Conservation (phyloP, 192 early-diverging fungal species). For the Backusella tuberculispora region DNA sequence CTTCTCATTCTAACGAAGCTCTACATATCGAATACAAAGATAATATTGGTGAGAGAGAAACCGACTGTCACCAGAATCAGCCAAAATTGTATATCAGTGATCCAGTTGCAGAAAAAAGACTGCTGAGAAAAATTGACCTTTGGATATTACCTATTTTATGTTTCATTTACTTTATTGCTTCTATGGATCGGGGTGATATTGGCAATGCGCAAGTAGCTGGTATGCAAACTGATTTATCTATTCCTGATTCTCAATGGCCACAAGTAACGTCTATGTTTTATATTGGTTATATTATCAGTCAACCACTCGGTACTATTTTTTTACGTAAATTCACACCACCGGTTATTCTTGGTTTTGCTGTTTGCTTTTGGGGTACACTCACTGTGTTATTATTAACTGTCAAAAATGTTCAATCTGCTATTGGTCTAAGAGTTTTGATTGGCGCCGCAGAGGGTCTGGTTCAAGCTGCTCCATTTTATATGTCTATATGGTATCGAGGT, state of each 20-base stretch:
- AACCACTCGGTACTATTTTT: slow-evolving; percentile 21
- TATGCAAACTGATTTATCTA: slow-evolving; percentile 23
- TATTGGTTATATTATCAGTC: slow-evolving; percentile 7
- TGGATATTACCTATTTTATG: slow-evolving; percentile 24
- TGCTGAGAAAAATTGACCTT: slow-evolving; percentile 27
- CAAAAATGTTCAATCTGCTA: slow-evolving; percentile 16
- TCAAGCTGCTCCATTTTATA: slow-evolving; percentile 20
- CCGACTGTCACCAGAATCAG: neutral
- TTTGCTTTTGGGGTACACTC: slow-evolving; percentile 21
- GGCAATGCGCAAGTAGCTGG: slow-evolving; percentile 28
- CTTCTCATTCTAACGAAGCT: neutral
- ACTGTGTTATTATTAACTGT: slow-evolving; percentile 19
- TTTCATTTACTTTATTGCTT: slow-evolving; percentile 13
- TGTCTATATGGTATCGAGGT: slow-evolving; percentile 22
- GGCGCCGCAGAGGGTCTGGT: slow-evolving; percentile 18
- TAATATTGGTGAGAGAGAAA: neutral
- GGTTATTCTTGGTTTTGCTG: slow-evolving; percentile 14
- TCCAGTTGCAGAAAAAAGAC: neutral
- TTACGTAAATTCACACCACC: slow-evolving; percentile 17
- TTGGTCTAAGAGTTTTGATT: slow-evolving; percentile 16
- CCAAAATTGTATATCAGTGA: neutral
- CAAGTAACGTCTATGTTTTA: neutral
- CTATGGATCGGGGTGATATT: slow-evolving; percentile 27
- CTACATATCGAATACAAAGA: neutral
- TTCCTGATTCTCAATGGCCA: neutral